Evolutionary conservation across 176 grass and related monocot species (phyloP).

Genomic region (Pontederia crassipes): DNA sequence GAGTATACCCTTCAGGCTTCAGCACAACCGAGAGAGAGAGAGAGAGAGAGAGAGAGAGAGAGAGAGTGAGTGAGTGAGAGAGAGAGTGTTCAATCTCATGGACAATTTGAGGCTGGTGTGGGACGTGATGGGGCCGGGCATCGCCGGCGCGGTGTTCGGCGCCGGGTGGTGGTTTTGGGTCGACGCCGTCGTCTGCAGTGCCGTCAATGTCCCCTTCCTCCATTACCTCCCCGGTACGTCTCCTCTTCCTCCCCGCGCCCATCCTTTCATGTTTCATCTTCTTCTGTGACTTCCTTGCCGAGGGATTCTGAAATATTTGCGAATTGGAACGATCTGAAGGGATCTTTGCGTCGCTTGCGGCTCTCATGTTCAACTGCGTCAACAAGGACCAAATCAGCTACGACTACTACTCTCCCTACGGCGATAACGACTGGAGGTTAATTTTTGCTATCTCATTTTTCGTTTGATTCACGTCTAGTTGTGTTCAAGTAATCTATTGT

Average conservation of each 20-base stretch:
- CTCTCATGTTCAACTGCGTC: slow-evolving; percentile 85
- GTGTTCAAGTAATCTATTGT: not conserved
- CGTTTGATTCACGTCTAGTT: not conserved
- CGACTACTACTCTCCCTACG: slow-evolving; percentile 65
- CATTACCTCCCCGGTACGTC: slow-evolving; percentile 84
- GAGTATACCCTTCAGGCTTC: no score
- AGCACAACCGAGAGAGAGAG: no score
- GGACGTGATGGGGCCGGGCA: slow-evolving; percentile 74
- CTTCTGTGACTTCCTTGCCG: not conserved
- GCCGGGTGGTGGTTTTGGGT: slow-evolving; percentile 98
- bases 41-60: no score
- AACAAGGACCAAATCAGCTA: slow-evolving; percentile 46
- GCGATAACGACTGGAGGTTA: slow-evolving; percentile 74
- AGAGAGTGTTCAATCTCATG: slow-evolving; percentile 13
- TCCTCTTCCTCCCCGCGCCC: not conserved
- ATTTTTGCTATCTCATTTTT: not conserved
- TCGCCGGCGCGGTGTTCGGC: slow-evolving; percentile 82
- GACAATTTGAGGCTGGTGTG: slow-evolving; percentile 62
- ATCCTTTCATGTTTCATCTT: not conserved
- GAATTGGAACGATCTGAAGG: slow-evolving; percentile 13
- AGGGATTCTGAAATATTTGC: slow-evolving; percentile 5
- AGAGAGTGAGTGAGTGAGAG: no score
- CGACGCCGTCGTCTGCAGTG: slow-evolving; percentile 90
- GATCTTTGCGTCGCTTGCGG: slow-evolving; percentile 53
- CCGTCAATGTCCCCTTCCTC: slow-evolving; percentile 69